Base-by-base conservation (phyloP, 179 eudicot species). In the Silene coronaria region DNA sequence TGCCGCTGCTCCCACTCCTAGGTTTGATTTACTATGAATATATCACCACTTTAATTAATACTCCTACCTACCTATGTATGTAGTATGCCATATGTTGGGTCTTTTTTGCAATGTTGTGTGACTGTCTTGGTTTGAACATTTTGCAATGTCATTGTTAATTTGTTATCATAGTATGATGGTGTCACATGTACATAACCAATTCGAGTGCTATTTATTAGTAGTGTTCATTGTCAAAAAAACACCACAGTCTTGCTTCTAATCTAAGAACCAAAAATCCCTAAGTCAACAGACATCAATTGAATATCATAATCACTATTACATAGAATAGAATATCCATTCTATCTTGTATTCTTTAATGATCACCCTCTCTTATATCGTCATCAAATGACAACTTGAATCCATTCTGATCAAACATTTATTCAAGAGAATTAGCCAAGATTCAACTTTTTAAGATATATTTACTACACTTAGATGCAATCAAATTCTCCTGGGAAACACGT, bases 11-110 rank as follows among this genome's bases (percentile, higher is more conserved):
- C 59, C 27, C 2, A 6, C 60, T 1, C 72, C 80, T 7, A 89
- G 92, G 98, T 89, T 80, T 84, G 86, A 70, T 30, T 13, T 53
- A 5, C 21, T 38, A 2, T 70, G 17, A 32, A 48, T 51, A 48
- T 51, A 14, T 66, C 42, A 21, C 67, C 26, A 58, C 14, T 42
- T 24, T 27, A 14, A 13, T 68, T 19, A 57, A 5, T 70, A 22
- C 45, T 36, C 45, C 1, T 36, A 36, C 2, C 45, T 36, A 7
- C 45, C 1, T 36, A 36, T 1, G 10, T 36, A 7, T 21, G 3
- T 8, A 34, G 26, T n/a, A 3, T 73, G 30, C 3, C 42, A 27
- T 69, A 4, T 36, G 16, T 42, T 28, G 23, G 5, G 27, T 13
- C 9, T 38, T 68, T 19, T 62, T 30, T 26, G 10, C 16, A 5